These are phyloP conservation scores for Chlorella sorokiniana DNA, from an alignment of 139 green algal genomes.

Conservation along the genomic window DNA sequence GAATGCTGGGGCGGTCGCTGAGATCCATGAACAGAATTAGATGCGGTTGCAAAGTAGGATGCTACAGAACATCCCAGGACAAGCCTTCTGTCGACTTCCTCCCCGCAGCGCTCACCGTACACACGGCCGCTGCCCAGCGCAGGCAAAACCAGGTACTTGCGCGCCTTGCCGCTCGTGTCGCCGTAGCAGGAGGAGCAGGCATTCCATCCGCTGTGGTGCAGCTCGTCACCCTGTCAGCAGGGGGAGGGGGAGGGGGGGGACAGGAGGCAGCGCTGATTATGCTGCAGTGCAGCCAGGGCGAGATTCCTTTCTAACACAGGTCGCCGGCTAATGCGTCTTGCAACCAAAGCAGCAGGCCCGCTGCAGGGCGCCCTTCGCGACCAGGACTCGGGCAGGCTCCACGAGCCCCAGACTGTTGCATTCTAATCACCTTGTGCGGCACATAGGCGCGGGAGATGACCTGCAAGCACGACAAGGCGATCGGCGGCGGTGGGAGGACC, in stretches of 20 bases:
- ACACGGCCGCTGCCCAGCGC: constrained; percentile 41
- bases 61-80: not conserved
- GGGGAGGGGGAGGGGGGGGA: too few relatives aligned
- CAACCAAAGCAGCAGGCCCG: too few relatives aligned
- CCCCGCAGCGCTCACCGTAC: constrained; percentile 35
- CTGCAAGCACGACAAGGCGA: constrained; percentile 40
- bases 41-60: not conserved
- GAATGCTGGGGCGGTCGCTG: too few relatives aligned
- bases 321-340: too few relatives aligned
- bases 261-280: too few relatives aligned
- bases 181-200: constrained; percentile 74
- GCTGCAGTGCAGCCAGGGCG: too few relatives aligned
- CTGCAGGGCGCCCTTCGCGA: too few relatives aligned
- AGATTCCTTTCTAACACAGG: too few relatives aligned
- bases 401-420: too few relatives aligned
- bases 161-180: constrained; percentile 46
- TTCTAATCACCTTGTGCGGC: constrained; percentile 56
- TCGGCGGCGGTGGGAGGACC: not conserved
- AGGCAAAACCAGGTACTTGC: constrained; percentile 74
- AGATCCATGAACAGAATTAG: too few relatives aligned
- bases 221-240: constrained; percentile 86
- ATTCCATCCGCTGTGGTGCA: constrained; percentile 88
- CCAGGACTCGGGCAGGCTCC: too few relatives aligned
- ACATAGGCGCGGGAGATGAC: constrained; percentile 76
- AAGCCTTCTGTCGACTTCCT: not conserved